Base-by-base conservation (phyloP, 2,329 filamentous ascomycete species). In the Grosmannia clavigera region DNA sequence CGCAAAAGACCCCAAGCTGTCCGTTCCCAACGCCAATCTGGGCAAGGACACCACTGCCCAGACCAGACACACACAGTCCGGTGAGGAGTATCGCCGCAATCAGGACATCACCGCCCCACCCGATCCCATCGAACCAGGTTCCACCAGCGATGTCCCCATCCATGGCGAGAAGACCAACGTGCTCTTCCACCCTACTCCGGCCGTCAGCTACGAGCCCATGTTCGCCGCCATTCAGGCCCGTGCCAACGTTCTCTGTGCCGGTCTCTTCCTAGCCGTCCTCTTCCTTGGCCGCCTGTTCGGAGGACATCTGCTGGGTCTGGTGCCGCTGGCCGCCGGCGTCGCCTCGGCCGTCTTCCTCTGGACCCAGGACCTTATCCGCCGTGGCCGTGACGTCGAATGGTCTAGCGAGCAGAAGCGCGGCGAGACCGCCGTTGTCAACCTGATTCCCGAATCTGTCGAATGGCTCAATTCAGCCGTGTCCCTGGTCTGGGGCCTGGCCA, bases 131-230 rank as follows among this genome's bases (percentile, higher is more conserved):
- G 85, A 86, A 19, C 81, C 86, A 61, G 90, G 90, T 29, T 84
- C 86, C 40, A 97, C 92, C 0, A 92, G 90, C 31, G 94, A 97
- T 72, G 91, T 97, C 1, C 94, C 94, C 3, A 95, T 97, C 61
- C 88, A 92, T 69, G 92, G 92, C 67, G 92, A 97, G 70, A 96
- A 94, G 80, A 97, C 94, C 3, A 96, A 96, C 64, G 86, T 97
- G 22, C 80, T 96, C 35, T 97, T 97, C 73, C 92, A 96, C 72
- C 92, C 94, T 19, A 97, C 92, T 0, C 92, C 92, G 0, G 88
- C 87, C 0, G 82, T 96, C 65, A 90, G 86, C 75, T 96, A 90
- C 69, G 90, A 95, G 71, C 90, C 92, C 5, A 95, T 91, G 81
- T 96, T 88, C 70, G 81, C 78, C 25, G 73, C 82, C 14, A 72